These are phyloP conservation scores for Paspalum notatum DNA, from an alignment of 176 grass and related monocot species.

Conservation along the genomic window DNA sequence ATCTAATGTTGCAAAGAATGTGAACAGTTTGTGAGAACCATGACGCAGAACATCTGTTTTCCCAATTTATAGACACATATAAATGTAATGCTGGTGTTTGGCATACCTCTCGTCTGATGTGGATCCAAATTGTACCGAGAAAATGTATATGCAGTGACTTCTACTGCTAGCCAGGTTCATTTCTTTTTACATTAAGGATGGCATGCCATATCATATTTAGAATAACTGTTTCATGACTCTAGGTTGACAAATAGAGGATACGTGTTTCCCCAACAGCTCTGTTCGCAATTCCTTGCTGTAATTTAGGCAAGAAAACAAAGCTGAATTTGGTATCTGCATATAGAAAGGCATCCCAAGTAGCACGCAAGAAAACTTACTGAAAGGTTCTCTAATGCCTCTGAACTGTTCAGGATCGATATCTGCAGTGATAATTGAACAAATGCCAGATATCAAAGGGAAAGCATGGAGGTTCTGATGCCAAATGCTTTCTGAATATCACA, in stretches of 20 bases:
- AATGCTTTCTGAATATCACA: conserved; percentile 17
- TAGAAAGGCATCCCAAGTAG: conserved; percentile 1
- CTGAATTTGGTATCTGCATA: conserved; percentile 20
- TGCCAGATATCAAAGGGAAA: conserved; percentile 32
- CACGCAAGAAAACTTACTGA: conserved; percentile 62
- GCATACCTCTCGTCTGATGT: conserved; percentile 61
- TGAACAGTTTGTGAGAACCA: background rate
- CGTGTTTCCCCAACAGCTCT: conserved; percentile 96
- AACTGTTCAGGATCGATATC: conserved; percentile 65
- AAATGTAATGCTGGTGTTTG: background rate
- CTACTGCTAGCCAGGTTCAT: conserved; percentile 92
- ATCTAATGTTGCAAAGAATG: background rate
- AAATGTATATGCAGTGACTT: conserved; percentile 93
- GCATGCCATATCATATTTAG: conserved; percentile 32
- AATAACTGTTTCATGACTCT: conserved; percentile 33
- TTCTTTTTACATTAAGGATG: conserved; percentile 55
- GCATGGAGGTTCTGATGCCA: conserved; percentile 10
- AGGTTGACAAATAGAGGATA: conserved; percentile 53
- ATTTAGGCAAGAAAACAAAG: conserved; percentile 26
- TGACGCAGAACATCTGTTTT: background rate
- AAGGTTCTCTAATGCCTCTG: conserved; percentile 69
- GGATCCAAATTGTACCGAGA: conserved; percentile 71
- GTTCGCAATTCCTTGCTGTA: conserved; percentile 89
- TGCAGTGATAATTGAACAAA: conserved; percentile 40
- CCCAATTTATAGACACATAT: background rate